Base-by-base conservation (phyloP, 768 basidiomycete genomes). In the Austroboletus festivus region DNA sequence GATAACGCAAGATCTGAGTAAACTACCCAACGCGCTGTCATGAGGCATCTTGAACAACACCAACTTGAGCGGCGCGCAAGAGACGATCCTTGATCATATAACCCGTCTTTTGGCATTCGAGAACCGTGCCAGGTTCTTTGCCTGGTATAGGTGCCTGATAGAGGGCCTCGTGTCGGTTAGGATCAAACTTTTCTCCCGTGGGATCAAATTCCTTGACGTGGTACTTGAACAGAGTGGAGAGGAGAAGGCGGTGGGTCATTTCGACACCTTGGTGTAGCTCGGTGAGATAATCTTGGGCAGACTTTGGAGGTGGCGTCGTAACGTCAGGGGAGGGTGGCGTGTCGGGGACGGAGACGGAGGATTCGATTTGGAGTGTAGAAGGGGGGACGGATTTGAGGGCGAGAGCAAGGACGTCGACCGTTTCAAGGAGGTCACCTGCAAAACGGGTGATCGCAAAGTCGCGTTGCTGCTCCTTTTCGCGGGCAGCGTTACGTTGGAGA, bases 71-170 rank as follows among this genome's bases (percentile, higher is more conserved):
- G 4, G 96, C 92, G 48, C 96, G 80, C 65, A 99, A 70, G 48
- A 94, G 81, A 52, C 96, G 81, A 56, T 92, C 90, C 72, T 95
- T 96, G 73, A 99, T 93, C 72, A 77, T 91, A 73, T 91, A 98
- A 4, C 93, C 94, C 47, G 76, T 74, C 74, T 95, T 93, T 67
- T 89, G 87, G 64, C 88, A 90, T 64, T 95, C 89, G 39, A 96
- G 78, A 28, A 98, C 86, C 3, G 87, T 86, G 13, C 95, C 95
- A 1, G 92, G 83, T 65, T 86, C 84, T 71, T 89, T 91, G 13
- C 80, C 89, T n/a, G 91, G 86, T 54, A 93, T 77, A 19, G 94
- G 93, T 21, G 82, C 89, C 71, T 94, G 92, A 71, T 91, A 98
- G 22, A 96, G 76, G 11, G 96, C 96, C 71, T 99, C 96, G 61